phyloP scores from a whole-genome alignment of 768 basidiomycete genomes.

The Clathrus columnatus region DNA sequence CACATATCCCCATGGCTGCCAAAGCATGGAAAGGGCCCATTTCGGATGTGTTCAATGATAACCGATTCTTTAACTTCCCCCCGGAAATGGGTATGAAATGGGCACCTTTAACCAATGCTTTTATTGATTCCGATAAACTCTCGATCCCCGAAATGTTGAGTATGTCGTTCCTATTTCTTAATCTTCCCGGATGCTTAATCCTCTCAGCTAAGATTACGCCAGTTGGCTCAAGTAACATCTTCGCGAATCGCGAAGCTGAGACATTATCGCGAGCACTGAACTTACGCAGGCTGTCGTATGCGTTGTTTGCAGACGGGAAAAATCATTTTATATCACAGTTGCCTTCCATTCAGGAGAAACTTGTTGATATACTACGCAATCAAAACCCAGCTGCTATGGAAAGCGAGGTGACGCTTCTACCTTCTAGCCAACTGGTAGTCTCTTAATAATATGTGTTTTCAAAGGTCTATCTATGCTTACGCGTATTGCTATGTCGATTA shows the following conservation, averaged over 20 bases:
- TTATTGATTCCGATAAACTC: conserved; percentile 83
- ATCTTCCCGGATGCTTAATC: neutral
- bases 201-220: conserved; percentile 47
- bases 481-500: conserved; percentile 84
- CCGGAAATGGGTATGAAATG: conserved; percentile 52
- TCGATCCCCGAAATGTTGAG: conserved; percentile 78
- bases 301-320: conserved; percentile 79
- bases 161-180: conserved; percentile 27
- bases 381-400: conserved; percentile 77
- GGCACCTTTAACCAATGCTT: conserved; percentile 65
- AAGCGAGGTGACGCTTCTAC: conserved; percentile 54
- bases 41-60: conserved; percentile 75
- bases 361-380: conserved; percentile 85
- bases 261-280: conserved; percentile 80
- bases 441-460: neutral
- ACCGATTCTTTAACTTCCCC: conserved; percentile 73
- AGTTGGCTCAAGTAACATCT: conserved; percentile 89
- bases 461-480: conserved; percentile 73
- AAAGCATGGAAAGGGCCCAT: conserved; percentile 84
- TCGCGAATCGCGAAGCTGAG: conserved; percentile 92
- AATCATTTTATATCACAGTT: conserved; percentile 86
- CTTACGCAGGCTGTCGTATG: conserved; percentile 78
- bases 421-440: neutral
- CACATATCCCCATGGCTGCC: conserved; percentile 61
- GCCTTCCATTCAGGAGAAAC: conserved; percentile 92